These are phyloP conservation scores for Rheum nobile DNA, from an alignment of 148 eudicot genomes.

Conservation along the genomic window DNA sequence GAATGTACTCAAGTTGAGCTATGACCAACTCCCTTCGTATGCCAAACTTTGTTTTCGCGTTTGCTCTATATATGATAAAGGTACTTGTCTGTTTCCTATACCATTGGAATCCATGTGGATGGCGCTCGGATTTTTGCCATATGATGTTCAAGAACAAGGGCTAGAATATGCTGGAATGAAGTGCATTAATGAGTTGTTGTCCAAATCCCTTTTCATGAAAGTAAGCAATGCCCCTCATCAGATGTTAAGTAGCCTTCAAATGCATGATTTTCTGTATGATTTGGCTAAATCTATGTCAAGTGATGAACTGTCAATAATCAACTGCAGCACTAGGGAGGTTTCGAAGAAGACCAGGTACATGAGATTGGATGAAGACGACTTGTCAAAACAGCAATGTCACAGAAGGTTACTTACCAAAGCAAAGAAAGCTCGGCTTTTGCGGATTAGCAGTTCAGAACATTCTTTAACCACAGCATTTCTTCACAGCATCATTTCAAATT, in stretches of 20 bases:
- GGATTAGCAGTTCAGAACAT: background rate
- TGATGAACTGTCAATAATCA: background rate
- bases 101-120: background rate
- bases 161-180: background rate
- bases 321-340: background rate
- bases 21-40: background rate
- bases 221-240: background rate
- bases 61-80: background rate
- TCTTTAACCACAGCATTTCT: background rate
- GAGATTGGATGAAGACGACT: background rate
- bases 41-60: background rate
- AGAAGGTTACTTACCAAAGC: background rate
- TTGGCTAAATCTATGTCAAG: background rate
- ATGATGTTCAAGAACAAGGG: background rate
- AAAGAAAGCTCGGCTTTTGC: background rate
- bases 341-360: background rate
- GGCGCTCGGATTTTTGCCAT: background rate
- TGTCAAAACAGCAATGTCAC: background rate
- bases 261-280: background rate
- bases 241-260: background rate
- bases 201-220: background rate
- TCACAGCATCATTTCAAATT: background rate
- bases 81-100: background rate
- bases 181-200: background rate
- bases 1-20: background rate